Evolutionary conservation across 371 early-diverging fungal species (phyloP).

Genomic region (Apophysomyces variabilis): DNA sequence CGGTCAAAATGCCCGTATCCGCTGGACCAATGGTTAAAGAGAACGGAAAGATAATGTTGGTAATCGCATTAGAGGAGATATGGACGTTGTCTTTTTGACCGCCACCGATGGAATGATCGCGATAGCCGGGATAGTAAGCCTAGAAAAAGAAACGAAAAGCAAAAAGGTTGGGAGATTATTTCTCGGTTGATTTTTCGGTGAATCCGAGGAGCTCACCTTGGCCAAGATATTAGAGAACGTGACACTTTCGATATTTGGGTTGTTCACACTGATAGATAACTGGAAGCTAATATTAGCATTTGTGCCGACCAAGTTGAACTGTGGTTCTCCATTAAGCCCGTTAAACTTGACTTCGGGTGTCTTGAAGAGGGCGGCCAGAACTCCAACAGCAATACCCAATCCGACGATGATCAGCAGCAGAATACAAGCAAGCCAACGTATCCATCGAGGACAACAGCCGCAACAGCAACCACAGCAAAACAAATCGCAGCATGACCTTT

Average conservation of each 20-base stretch:
- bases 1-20: conserved; percentile 38
- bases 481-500: conserved; percentile 44
- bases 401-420: conserved; percentile 39
- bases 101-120: conserved; percentile 47
- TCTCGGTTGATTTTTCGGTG: no score
- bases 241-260: conserved; percentile 61
- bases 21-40: conserved; percentile 35
- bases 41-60: conserved; percentile 54
- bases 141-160: conserved; percentile 19
- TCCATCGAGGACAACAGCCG: conserved; percentile 52
- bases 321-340: conserved; percentile 38
- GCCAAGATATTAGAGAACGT: conserved; percentile 60
- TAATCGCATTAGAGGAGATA: conserved; percentile 48
- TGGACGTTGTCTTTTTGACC: conserved; percentile 50
- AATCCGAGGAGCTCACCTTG: conserved; percentile 37
- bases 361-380: conserved; percentile 47
- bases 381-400: conserved; percentile 43
- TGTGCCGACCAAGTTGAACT: conserved; percentile 26
- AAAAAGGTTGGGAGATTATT: background rate
- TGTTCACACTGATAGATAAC: conserved; percentile 50
- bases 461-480: conserved; percentile 57
- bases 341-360: conserved; percentile 38
- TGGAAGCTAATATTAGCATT: conserved; percentile 32
- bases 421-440: conserved; percentile 41
- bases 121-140: conserved; percentile 57